These are phyloP conservation scores for Vigna radiata DNA, from an alignment of 306 rosid species.

Conservation along the genomic window DNA sequence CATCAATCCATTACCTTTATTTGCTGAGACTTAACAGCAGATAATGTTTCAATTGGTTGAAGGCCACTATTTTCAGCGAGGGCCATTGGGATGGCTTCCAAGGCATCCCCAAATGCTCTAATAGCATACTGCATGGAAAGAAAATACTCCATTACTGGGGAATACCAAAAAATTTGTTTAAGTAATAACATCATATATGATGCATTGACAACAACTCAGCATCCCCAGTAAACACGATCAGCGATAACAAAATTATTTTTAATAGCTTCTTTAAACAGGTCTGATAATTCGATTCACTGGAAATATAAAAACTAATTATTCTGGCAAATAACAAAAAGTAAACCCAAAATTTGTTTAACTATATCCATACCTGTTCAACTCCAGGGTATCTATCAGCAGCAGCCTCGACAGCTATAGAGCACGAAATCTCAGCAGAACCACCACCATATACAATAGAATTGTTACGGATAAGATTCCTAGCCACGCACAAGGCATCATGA, in stretches of 20 bases:
- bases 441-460: constrained; percentile 98
- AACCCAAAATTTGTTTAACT: neutral
- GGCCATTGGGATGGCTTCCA: constrained; percentile 94
- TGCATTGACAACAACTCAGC: neutral
- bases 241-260: neutral
- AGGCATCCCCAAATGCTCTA: constrained; percentile 92
- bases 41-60: constrained; percentile 94
- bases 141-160: constrained; percentile 3
- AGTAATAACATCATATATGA: constrained; percentile 1
- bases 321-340: neutral
- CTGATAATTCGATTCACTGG: neutral
- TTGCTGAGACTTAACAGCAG: constrained; percentile 93
- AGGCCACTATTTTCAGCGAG: constrained; percentile 99
- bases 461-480: constrained; percentile 97
- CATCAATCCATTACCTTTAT: constrained; percentile 66
- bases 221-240: neutral
- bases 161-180: neutral
- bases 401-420: constrained; percentile 89
- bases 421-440: constrained; percentile 92
- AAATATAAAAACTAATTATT: neutral
- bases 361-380: constrained; percentile 81
- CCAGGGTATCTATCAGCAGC: constrained; percentile 94
- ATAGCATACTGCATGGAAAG: constrained; percentile 81
- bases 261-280: constrained; percentile 18
- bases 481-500: constrained; percentile 95